These are phyloP conservation scores for Lyophyllum decastes DNA, from an alignment of 768 basidiomycete species.

Conservation along the genomic window DNA sequence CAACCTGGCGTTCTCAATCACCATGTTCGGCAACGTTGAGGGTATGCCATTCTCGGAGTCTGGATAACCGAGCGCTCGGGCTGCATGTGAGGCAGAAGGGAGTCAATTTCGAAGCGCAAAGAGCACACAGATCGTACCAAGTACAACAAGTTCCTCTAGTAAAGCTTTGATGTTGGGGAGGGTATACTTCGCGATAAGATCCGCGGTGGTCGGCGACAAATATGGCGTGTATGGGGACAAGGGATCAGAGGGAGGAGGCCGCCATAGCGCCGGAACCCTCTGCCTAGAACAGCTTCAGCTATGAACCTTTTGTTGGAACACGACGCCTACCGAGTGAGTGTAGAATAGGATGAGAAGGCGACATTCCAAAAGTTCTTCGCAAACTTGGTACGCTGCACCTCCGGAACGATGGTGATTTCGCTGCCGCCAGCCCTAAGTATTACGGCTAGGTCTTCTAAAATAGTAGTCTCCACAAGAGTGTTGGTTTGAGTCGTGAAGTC, in stretches of 20 bases:
- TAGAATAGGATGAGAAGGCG: constrained; percentile 51
- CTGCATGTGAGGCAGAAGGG: neutral
- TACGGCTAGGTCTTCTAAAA: constrained; percentile 45
- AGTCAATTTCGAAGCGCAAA: neutral
- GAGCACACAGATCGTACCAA: constrained; percentile 29
- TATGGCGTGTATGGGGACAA: constrained; percentile 39
- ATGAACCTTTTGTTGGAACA: neutral
- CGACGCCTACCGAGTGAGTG: constrained; percentile 42
- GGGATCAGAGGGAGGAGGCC: constrained; percentile 40
- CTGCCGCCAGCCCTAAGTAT: constrained; percentile 52
- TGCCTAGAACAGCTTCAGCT: constrained; percentile 24
- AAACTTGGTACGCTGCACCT: constrained; percentile 66
- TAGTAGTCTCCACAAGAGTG: constrained; percentile 38
- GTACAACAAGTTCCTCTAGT: constrained; percentile 44
- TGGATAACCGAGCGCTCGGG: constrained; percentile 20
- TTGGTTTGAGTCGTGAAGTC: constrained; percentile 42
- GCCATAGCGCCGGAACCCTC: constrained; percentile 53
- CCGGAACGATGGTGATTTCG: constrained; percentile 45
- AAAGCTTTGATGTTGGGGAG: constrained; percentile 48
- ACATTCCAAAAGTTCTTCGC: constrained; percentile 69
- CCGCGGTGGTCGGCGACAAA: constrained; percentile 40
- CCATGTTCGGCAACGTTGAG: constrained; percentile 37
- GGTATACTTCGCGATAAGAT: constrained; percentile 40
- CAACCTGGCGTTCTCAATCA: constrained; percentile 38
- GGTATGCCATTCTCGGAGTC: constrained; percentile 44